Base-by-base conservation (phyloP, 805 yeast species). In the Cyberlindnera euphorbiiphila region DNA sequence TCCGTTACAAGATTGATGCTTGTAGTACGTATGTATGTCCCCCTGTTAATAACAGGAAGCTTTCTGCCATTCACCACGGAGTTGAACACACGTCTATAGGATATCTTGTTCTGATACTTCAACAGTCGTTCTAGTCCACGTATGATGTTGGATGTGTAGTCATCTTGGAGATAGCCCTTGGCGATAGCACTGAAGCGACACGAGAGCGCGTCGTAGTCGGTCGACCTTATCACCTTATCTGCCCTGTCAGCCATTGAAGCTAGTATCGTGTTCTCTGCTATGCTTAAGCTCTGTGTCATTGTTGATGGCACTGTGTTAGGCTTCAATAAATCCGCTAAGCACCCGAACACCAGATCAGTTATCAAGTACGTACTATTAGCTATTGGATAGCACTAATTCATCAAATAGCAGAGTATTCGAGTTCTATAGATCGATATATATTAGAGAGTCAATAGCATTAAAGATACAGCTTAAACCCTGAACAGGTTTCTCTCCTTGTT, bases 191-290 rank as follows among this genome's bases (percentile, higher is more conserved):
- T 74, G 32, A 64, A 47, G 17, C 86, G 68, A 46, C 86, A 77
- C 11, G 84, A 70, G n/a, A 82, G 55, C 0, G 89, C 89, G 57
- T 81, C 88, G 41, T 70, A 64, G 46, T 83, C 91, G 0, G 91
- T 83, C 0, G 57, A 42, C 9, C 60, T 25, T 14, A 55, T 41
- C 2, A 35, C 35, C 32, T 49, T 36, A 13, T 32, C 35, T 14
- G 33, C 25, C 17, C 38, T 22, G 20, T 34, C 29, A 15, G 22
- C 21, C 32, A 5, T 26, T 14, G n/a, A n/a, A n/a, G n/a, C n/a
- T n/a, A n/a, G n/a, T n/a, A n/a, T n/a, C n/a, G n/a, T n/a, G n/a
- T n/a, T n/a, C n/a, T n/a, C n/a, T n/a, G n/a, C n/a, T n/a, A n/a
- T n/a, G n/a, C n/a, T n/a, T n/a, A n/a, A n/a, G n/a, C n/a, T n/a